phyloP scores from a whole-genome alignment of 345 rosid species.

The Litchi chinensis region DNA sequence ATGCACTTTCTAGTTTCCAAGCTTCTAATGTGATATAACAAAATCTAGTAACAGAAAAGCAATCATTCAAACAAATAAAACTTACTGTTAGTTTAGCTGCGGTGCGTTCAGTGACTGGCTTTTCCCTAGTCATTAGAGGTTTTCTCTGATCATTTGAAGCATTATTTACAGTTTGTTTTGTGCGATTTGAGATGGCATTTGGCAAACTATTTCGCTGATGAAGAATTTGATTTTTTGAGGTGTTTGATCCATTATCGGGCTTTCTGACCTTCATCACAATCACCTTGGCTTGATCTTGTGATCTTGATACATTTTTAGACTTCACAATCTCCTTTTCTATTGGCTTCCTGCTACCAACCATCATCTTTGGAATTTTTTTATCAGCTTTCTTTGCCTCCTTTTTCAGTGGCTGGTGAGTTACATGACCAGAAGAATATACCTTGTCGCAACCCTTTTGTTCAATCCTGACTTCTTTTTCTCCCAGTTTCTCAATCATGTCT shows the following conservation, averaged over 20 bases:
- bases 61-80: conserved; percentile 4
- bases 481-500: conserved; percentile 27
- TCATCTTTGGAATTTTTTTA: conserved; percentile 40
- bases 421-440: conserved; percentile 28
- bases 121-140: conserved; percentile 31
- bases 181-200: conserved; percentile 32
- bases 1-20: background rate
- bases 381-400: conserved; percentile 34
- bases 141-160: conserved; percentile 30
- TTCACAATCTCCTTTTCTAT: conserved; percentile 35
- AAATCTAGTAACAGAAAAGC: conserved; percentile 1
- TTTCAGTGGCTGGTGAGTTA: conserved; percentile 29
- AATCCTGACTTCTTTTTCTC: conserved; percentile 40
- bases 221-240: conserved; percentile 25
- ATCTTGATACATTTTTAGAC: conserved; percentile 39
- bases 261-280: conserved; percentile 33
- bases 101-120: conserved; percentile 18
- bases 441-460: conserved; percentile 36
- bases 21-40: background rate
- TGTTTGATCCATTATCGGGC: conserved; percentile 34
- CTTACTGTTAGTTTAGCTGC: conserved; percentile 32
- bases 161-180: conserved; percentile 15
- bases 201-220: conserved; percentile 17
- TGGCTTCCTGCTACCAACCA: conserved; percentile 30
- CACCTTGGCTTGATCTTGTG: conserved; percentile 45